Conservation (phyloP, 2,329 filamentous ascomycete genomes). For the Claviceps capensis region DNA sequence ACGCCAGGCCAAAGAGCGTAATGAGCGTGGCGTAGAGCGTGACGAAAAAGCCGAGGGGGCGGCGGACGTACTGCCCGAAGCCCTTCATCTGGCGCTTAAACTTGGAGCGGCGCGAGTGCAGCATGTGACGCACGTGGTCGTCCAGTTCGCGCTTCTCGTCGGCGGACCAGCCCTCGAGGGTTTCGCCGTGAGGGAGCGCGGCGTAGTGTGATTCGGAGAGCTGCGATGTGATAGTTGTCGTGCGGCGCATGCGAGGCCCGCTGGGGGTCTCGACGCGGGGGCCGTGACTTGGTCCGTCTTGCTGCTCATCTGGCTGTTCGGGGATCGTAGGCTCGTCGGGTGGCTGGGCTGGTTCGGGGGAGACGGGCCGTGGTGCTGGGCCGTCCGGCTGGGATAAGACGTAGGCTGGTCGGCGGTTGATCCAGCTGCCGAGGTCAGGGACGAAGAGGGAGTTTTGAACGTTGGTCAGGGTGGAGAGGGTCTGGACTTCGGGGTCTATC, state of each 20-base stretch:
- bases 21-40: conserved; percentile 74
- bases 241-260: conserved; percentile 19
- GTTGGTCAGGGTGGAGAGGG: conserved; percentile 73
- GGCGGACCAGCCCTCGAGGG: conserved; percentile 59
- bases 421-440: conserved; percentile 59
- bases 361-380: neutral
- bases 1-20: conserved; percentile 71
- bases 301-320: neutral
- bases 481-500: conserved; percentile 69
- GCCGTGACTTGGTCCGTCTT: conserved; percentile 6
- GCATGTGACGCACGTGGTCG: conserved; percentile 76
- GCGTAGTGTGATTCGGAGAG: conserved; percentile 62
- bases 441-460: conserved; percentile 83
- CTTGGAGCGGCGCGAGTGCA: conserved; percentile 66
- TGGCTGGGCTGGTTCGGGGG: neutral
- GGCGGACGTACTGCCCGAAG: conserved; percentile 65
- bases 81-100: conserved; percentile 71
- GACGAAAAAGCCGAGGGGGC: conserved; percentile 69
- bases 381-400: conserved; percentile 39
- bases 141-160: conserved; percentile 66
- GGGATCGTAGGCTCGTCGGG: conserved; percentile 9
- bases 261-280: conserved; percentile 9
- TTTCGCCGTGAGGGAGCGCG: conserved; percentile 61
- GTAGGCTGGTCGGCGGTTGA: conserved; percentile 72
- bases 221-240: conserved; percentile 50